These are phyloP conservation scores for Macadamia integrifolia DNA, from an alignment of 164 flowering plant genomes.

Conservation along the genomic window DNA sequence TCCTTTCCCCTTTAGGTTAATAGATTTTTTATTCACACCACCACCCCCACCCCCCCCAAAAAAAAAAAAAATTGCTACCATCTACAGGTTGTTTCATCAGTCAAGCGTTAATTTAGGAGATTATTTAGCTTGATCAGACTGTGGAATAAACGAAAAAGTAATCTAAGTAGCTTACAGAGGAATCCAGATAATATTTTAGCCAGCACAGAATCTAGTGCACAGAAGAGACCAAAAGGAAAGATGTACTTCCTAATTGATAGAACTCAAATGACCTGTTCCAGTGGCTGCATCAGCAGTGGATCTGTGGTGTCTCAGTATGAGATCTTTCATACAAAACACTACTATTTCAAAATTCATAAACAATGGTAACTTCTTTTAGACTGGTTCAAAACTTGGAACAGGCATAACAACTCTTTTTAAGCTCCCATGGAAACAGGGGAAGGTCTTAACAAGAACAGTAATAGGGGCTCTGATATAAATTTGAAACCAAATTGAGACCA, in stretches of 20 bases:
- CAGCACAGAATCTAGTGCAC: neutral
- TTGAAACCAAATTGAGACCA: no score
- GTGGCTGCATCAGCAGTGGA: neutral
- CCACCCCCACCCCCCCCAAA: no score
- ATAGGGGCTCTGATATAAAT: no score
- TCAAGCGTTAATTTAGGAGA: no score
- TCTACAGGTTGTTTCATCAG: no score
- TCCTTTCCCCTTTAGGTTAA: no score
- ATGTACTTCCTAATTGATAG: neutral
- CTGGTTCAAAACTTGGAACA: neutral
- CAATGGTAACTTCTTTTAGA: neutral
- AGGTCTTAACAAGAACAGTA: no score
- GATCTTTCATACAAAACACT: neutral
- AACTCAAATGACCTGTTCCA: neutral
- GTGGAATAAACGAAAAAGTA: neutral
- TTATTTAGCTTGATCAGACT: conserved; percentile 2
- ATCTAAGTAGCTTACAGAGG: neutral
- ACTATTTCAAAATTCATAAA: neutral
- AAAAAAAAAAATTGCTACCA: no score
- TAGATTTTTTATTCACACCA: no score
- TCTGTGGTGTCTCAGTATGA: neutral
- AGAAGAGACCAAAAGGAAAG: neutral
- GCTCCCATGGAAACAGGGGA: neutral
- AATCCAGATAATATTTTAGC: conserved; percentile 3
- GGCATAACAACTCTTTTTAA: neutral